Conservation (phyloP, 2,329 filamentous ascomycete genomes). For the Aciculosporium take region DNA sequence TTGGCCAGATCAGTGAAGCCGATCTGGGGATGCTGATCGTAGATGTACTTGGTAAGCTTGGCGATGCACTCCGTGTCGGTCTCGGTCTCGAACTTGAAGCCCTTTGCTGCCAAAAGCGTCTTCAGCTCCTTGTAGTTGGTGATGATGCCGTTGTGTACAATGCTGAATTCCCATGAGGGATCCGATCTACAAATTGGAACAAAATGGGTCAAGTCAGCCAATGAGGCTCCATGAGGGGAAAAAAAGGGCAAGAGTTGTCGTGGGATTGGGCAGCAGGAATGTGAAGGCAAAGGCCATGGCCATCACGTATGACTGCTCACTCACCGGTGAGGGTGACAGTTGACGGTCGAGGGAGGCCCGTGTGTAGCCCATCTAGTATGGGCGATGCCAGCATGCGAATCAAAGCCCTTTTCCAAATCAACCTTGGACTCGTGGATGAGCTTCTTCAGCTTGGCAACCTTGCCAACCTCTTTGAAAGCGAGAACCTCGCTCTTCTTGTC, state of each 20-base stretch:
- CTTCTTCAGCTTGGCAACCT: constrained; percentile 91
- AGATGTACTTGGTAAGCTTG: constrained; percentile 96
- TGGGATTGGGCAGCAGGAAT: no score
- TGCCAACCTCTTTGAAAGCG: constrained; percentile 98
- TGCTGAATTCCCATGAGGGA: constrained; percentile 84
- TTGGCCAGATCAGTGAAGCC: constrained; percentile 95
- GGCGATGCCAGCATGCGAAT: constrained; percentile 95
- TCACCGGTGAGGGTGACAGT: constrained; percentile 98
- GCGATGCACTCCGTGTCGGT: constrained; percentile 99
- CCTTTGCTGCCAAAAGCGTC: constrained; percentile 82
- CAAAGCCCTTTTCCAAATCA: constrained; percentile 84
- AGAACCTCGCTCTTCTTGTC: constrained; percentile 98
- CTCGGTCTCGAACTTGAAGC: constrained; percentile 97
- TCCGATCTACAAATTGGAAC: constrained; percentile 58
- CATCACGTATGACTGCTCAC: no score
- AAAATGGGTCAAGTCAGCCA: constrained; percentile 7
- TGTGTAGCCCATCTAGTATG: constrained; percentile 99
- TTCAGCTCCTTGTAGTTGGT: constrained; percentile 99
- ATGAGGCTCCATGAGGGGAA: background rate
- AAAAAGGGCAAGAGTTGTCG: background rate
- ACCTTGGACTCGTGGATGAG: constrained; percentile 74
- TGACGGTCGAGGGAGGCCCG: constrained; percentile 79
- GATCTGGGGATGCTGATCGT: constrained; percentile 84
- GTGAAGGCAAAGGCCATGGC: no score
- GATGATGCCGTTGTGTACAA: constrained; percentile 99